Evolutionary conservation across 179 eudicot genomes (phyloP).

Genomic region (Silene noctiflora): DNA sequence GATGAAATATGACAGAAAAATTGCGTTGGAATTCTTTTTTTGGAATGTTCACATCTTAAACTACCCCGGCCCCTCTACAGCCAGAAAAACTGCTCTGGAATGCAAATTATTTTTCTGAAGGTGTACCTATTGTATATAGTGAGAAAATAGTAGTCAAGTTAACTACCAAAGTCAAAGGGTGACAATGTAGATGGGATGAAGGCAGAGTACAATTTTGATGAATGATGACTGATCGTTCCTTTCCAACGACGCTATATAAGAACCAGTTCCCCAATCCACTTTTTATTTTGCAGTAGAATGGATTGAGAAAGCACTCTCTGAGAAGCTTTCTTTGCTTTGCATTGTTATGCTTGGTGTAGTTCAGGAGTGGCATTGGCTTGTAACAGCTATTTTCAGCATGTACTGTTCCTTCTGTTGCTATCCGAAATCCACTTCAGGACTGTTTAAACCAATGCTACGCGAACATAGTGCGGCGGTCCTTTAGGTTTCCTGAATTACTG

Average conservation of each 20-base stretch:
- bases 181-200: too few species aligned
- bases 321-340: too few species aligned
- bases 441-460: background rate
- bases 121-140: too few species aligned
- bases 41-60: background rate
- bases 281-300: background rate
- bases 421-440: background rate
- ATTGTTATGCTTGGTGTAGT: background rate
- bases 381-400: background rate
- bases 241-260: too few species aligned
- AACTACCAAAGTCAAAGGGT: too few species aligned
- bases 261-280: too few species aligned
- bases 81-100: background rate
- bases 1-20: background rate
- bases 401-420: background rate
- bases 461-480: background rate
- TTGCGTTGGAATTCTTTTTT: background rate
- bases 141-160: too few species aligned
- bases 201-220: too few species aligned
- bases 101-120: too few species aligned
- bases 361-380: constrained; percentile 1
- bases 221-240: too few species aligned
- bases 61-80: background rate
- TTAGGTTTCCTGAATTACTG: constrained; percentile 1
- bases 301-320: background rate